Base-by-base conservation (phyloP, 148 eudicot genomes). In the Chenopodium suecicum region DNA sequence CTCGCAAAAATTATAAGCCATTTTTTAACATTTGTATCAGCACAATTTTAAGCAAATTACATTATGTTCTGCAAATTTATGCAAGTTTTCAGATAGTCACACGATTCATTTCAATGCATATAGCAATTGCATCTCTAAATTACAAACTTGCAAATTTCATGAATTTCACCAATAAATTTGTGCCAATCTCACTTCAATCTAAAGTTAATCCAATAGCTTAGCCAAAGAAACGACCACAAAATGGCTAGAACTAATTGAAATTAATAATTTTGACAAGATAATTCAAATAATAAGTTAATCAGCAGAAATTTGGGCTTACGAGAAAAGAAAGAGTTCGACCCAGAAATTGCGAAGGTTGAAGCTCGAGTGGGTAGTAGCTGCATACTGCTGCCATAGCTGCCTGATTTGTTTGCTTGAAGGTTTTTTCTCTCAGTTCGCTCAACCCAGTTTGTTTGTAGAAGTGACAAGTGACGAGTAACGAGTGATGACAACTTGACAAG, bases 331-430 rank as follows among this genome's bases (percentile, higher is more conserved):
- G 70, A 19, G 65, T 47, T 4, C 37, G 83, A 46, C 78, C 71
- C 44, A 73, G 72, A 80, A 74, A 80, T 1, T 69, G 12, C 32
- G 73, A 80, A 25, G 82, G 37, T 58, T 80, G 66, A 60, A 72
- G 44, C 4, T 71, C 41, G 63, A 77, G 81, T 19, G 81, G 78
- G 50, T 29, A 76, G 65, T 76, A 76, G 66, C 78, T 54, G 47
- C 29, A 56, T 34, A 58, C 63, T 20, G 31, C 47, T 68, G 73
- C 73, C 72, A 66, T 66, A 22, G 29, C 46, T 66, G 47, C 78
- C 73, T 48, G 52, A 48, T 48, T 9, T 56, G 62, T 37, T 56
- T 56, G 62, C 20, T 16, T 17, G 62, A 56, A 48, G 52, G 14
- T 48, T 48, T 56, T 56, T 17, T 56, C 62, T 56, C 13, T 48